Evolutionary conservation across 1,284 basidiomycete genomes (phyloP), one percentile per base, ranked within the genome.

Genomic region (Ceratobasidium sp.): DNA sequence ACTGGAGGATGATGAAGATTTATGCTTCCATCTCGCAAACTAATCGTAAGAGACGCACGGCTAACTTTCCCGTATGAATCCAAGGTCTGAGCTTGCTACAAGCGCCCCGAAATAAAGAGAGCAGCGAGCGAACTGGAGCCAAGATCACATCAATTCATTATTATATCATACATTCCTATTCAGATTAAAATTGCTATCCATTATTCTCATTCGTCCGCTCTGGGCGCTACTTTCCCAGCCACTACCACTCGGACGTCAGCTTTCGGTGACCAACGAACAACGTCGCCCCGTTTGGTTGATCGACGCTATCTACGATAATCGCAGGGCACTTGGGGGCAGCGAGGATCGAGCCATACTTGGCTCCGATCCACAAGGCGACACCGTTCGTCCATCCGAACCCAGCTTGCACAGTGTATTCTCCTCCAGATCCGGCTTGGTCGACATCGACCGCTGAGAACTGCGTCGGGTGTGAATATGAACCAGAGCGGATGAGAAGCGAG

Each of bases 301-400:
- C 69, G 45, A 73, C 50, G 3, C 69, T 73, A 13, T 72, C 68
- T 35, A 68, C 49, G 31, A 68, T 68, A 47, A 81, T 79, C 35
- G 78, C 72, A 1, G 93, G 92, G 73, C 92, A 95, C 42, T 81
- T 75, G 0, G 91, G 92, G 1, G 82, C 76, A 50, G 83, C 84
- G 43, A 94, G 83, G 40, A 87, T 78, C 2, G 83, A 70, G 0
- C 92, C 92, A 75, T 90, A 94, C 55, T 83, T 84, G 70, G 85
- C 87, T 4, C 90, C 88, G 7, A 89, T 79, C 89, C 90, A 93
- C 45, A 94, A 84, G 71, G 86, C 77, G 12, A 91, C 91, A 35
- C 92, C 93, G 76, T 95, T 95, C 31, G 93, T 94, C 93, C 93
- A 96, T n/a, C 93, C 92, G 75, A 93, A 92, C 17, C 90, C 91